Evolutionary conservation across 164 flowering plant genomes (phyloP).

Genomic region (Brasenia schreberi): DNA sequence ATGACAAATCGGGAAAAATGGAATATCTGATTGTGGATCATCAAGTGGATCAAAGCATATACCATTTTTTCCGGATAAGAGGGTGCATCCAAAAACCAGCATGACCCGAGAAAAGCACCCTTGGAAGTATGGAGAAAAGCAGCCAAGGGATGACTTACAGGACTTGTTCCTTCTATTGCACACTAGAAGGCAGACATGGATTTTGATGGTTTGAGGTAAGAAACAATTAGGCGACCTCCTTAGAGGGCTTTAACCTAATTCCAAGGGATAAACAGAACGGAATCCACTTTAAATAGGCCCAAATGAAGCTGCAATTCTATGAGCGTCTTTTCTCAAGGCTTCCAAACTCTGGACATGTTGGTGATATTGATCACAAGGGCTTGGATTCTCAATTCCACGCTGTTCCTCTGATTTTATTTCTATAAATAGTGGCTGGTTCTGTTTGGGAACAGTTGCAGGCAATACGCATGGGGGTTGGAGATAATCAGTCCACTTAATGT

Average conservation of each 20-base stretch:
- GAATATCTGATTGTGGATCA: background rate
- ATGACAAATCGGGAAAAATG: background rate
- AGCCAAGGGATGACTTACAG: background rate
- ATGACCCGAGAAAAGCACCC: background rate
- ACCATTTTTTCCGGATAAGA: background rate
- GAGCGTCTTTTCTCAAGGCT: constrained; percentile 28
- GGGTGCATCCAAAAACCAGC: background rate
- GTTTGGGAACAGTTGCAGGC: constrained; percentile 18
- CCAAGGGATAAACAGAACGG: constrained; percentile 4
- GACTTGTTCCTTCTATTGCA: background rate
- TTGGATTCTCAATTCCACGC: constrained; percentile 17
- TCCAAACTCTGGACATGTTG: constrained; percentile 27
- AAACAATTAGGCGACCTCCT: background rate
- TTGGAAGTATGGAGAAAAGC: background rate
- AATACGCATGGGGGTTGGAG: constrained; percentile 28
- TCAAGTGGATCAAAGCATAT: background rate
- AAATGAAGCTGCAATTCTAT: constrained; percentile 32
- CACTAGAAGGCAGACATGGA: background rate
- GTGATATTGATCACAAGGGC: constrained; percentile 34
- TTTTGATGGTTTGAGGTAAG: background rate
- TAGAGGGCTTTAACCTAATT: constrained; percentile 1
- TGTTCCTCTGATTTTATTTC: constrained; percentile 36
- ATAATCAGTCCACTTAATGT: constrained; percentile 69
- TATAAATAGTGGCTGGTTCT: constrained; percentile 16
- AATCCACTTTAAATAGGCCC: constrained; percentile 36